Evolutionary conservation across 106 monocot species (phyloP).

Genomic region (Vanilla planifolia): DNA sequence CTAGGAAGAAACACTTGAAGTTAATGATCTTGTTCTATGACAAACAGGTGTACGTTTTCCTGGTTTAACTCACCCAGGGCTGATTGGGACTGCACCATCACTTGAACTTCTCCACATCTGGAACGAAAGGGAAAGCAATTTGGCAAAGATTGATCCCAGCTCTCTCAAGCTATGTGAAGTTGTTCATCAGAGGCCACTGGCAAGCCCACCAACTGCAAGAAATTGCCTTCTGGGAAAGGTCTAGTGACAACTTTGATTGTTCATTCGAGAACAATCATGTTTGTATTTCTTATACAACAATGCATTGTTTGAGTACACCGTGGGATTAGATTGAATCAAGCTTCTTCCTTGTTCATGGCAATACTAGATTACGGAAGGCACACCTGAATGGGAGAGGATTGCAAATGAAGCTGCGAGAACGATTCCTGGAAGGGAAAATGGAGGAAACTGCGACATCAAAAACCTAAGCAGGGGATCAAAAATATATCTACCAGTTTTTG

Average conservation of each 20-base stretch:
- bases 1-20: background rate
- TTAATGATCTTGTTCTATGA: background rate
- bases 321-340: background rate
- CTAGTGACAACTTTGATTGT: background rate
- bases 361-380: conserved; percentile 55
- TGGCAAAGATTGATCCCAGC: conserved; percentile 30
- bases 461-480: conserved; percentile 89
- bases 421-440: conserved; percentile 83
- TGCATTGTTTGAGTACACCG: background rate
- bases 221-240: conserved; percentile 78
- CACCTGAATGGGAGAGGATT: conserved; percentile 63
- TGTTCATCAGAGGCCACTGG: conserved; percentile 71
- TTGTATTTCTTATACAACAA: background rate
- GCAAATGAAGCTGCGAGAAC: conserved; percentile 84
- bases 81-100: conserved; percentile 84
- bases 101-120: conserved; percentile 73
- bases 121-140: conserved; percentile 74
- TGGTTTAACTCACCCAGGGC: conserved; percentile 72
- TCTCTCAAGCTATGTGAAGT: conserved; percentile 63
- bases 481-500: conserved; percentile 87
- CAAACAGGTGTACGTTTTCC: conserved; percentile 72
- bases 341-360: conserved; percentile 1
- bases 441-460: conserved; percentile 94
- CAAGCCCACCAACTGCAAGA: conserved; percentile 50
- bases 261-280: no score